Evolutionary conservation across 2,329 filamentous ascomycete species (phyloP).

Genomic region (Trichoderma arundinaceum): DNA sequence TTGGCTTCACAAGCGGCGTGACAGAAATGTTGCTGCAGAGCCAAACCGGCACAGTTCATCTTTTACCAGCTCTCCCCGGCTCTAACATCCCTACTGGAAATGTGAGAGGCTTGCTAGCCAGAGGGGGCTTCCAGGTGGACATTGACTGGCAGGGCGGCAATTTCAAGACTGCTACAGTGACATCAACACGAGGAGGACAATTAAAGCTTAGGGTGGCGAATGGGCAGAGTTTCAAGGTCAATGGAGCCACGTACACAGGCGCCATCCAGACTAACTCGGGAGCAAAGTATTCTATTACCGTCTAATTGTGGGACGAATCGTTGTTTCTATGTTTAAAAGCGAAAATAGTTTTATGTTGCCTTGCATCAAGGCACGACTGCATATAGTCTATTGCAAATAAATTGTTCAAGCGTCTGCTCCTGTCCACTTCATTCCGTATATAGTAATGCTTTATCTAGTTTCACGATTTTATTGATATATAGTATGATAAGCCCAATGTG

Average conservation of each 20-base stretch:
- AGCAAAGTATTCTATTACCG: slow-evolving; percentile 23
- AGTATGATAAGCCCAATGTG: too few relatives aligned
- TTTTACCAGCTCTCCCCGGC: slow-evolving; percentile 38
- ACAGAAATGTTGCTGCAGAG: slow-evolving; percentile 53
- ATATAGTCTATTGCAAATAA: background rate
- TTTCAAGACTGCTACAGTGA: slow-evolving; percentile 36
- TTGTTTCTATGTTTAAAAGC: background rate
- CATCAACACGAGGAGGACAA: slow-evolving; percentile 34
- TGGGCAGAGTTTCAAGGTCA: slow-evolving; percentile 34
- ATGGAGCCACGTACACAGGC: slow-evolving; percentile 33
- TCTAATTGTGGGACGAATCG: background rate
- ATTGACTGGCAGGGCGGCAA: slow-evolving; percentile 34
- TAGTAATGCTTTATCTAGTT: too few relatives aligned
- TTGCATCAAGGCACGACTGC: background rate
- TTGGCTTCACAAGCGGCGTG: slow-evolving; percentile 53
- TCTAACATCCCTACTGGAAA: slow-evolving; percentile 35
- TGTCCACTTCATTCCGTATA: too few relatives aligned
- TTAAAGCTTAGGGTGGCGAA: slow-evolving; percentile 35
- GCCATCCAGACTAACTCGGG: slow-evolving; percentile 25
- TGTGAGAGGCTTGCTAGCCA: slow-evolving; percentile 36
- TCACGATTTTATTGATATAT: too few relatives aligned
- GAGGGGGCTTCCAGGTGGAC: slow-evolving; percentile 36
- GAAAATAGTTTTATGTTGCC: background rate
- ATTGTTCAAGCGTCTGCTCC: background rate
- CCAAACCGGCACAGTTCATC: slow-evolving; percentile 39